Base-by-base conservation (phyloP, 768 basidiomycete genomes). In the Naganishia vaughanmartiniae region DNA sequence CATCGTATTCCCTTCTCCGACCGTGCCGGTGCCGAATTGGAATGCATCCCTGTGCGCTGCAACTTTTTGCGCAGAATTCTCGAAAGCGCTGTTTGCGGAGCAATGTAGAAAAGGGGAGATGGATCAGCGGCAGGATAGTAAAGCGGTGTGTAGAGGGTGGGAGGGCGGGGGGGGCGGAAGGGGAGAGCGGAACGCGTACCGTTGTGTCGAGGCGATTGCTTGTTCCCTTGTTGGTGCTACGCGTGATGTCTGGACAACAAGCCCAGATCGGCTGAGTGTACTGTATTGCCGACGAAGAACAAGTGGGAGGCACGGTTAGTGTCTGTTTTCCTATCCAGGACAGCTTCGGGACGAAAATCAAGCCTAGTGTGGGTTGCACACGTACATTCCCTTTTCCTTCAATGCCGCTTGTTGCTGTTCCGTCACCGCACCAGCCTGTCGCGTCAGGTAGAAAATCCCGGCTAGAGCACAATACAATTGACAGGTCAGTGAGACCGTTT, bases 11-110 rank as follows among this genome's bases (percentile, higher is more conserved):
- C 60, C 60, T 42, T 63, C 34, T 30, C 60, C 60, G 26, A 24
- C 14, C 28, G 21, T 26, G 42, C 14, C 24, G 42, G 26, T 26
- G 21, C 60, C 60, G 24, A 63, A 63, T 7, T 42, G 60, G 24
- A 63, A 63, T n/a, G 60, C 60, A 42, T 63, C 60, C 42, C 26
- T 63, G 42, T 63, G 60, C 12, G 60, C 60, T n/a, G 60, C 60
- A 2, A 63, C 28, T 15, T n/a, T 63, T 4, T 39, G 24, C 14
- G 60, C 60, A 28, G 60, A 63, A 11, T 63, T 45, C 42, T 63
- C 60, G 19, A 63, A 45, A 9, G 60, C 60, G n/a, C 60, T 63
- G 19, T n/a, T n/a, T 34, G 11, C 45, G 15, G 57, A 39, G 12
- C 1, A 19, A n/a, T 17, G 14, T 5, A 45, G 19, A 19, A 28